Conservation (phyloP, 2,329 filamentous ascomycete genomes). For the Talaromyces sp. region DNA sequence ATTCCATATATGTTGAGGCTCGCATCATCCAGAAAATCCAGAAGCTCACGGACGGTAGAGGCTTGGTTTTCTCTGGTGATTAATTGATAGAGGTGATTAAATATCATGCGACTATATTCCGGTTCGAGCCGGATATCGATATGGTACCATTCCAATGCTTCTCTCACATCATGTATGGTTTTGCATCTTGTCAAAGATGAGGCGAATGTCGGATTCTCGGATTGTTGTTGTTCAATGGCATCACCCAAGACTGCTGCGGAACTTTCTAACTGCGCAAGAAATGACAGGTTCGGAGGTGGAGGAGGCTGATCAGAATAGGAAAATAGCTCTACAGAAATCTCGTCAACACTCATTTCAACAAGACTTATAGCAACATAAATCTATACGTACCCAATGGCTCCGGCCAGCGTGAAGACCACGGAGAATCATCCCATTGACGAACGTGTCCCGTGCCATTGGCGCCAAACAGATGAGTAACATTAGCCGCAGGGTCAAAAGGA, state of each 20-base stretch:
- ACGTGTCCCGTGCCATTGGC: constrained; percentile 41
- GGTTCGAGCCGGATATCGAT: constrained; percentile 39
- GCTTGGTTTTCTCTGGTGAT: not conserved
- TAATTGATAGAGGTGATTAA: constrained; percentile 29
- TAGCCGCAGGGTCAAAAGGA: constrained; percentile 30
- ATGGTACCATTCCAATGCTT: constrained; percentile 29
- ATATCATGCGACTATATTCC: constrained; percentile 36
- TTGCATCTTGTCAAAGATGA: constrained; percentile 25
- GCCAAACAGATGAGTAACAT: constrained; percentile 45
- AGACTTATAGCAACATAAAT: too few relatives aligned
- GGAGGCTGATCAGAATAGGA: constrained; percentile 25
- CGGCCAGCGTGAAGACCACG: constrained; percentile 24
- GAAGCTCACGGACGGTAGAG: constrained; percentile 27
- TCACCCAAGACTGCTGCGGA: not conserved
- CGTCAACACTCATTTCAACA: not conserved
- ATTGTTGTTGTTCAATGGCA: not conserved
- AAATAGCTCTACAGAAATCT: constrained; percentile 23
- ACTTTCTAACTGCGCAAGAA: constrained; percentile 12
- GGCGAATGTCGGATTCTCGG: constrained; percentile 18
- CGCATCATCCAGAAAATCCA: constrained; percentile 38
- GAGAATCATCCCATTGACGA: constrained; percentile 34
- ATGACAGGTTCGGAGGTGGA: constrained; percentile 22
- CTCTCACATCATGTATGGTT: constrained; percentile 32
- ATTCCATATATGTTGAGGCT: constrained; percentile 37
- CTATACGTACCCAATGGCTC: constrained; percentile 28